These are phyloP conservation scores for Hysterium pulicare DNA, from an alignment of 2,329 filamentous ascomycete species.

Conservation along the genomic window DNA sequence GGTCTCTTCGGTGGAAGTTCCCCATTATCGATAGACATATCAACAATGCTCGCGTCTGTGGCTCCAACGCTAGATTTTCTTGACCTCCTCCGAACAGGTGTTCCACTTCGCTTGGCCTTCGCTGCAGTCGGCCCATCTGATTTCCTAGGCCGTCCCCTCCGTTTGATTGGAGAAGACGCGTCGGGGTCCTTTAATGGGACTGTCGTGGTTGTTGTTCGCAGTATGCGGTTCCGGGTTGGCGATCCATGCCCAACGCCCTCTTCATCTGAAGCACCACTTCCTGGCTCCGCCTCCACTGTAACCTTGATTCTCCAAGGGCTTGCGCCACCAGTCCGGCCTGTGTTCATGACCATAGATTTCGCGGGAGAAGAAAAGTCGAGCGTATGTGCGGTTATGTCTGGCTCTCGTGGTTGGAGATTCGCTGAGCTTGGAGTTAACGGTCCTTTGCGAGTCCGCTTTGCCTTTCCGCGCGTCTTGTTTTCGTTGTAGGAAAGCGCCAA, in stretches of 20 bases:
- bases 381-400: slow-evolving; percentile 14
- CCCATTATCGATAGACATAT: background rate
- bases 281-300: slow-evolving; percentile 48
- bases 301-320: slow-evolving; percentile 51
- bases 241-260: slow-evolving; percentile 24
- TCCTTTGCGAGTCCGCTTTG: slow-evolving; percentile 13
- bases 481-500: slow-evolving; percentile 28
- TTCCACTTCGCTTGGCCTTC: slow-evolving; percentile 30
- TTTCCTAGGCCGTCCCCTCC: slow-evolving; percentile 36
- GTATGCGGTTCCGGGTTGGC: slow-evolving; percentile 25
- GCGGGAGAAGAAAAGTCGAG: slow-evolving; percentile 34
- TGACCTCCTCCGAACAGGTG: slow-evolving; percentile 28
- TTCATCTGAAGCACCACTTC: slow-evolving; percentile 21
- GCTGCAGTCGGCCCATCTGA: slow-evolving; percentile 22
- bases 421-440: slow-evolving; percentile 29
- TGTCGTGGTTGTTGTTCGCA: slow-evolving; percentile 35
- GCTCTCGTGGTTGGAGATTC: slow-evolving; percentile 23
- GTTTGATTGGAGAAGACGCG: slow-evolving; percentile 35
- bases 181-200: slow-evolving; percentile 42
- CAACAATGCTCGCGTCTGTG: background rate
- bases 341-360: slow-evolving; percentile 46
- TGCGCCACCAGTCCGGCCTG: slow-evolving; percentile 33
- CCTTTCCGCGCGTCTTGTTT: slow-evolving; percentile 16
- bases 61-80: slow-evolving; percentile 11
- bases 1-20: slow-evolving; percentile 22